phyloP scores from a whole-genome alignment of 2,329 filamentous ascomycete species.

The Beauveria bassiana region DNA sequence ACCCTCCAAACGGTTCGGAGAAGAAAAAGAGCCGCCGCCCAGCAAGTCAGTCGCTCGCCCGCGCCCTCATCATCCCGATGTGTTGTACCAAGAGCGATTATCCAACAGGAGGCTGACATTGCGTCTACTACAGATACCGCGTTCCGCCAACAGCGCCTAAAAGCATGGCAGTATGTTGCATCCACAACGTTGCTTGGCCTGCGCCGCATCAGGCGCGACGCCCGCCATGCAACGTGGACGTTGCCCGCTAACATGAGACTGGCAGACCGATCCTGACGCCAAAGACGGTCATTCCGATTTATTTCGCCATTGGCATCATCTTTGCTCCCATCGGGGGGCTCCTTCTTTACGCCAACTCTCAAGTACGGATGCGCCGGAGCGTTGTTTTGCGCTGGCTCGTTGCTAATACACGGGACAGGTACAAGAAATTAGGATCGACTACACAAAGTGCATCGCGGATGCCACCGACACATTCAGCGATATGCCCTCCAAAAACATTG shows the following conservation, averaged over 20 bases:
- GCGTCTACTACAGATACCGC: conserved; percentile 63
- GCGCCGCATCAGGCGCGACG: conserved; percentile 13
- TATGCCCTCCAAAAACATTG: conserved; percentile 53
- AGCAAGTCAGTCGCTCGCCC: conserved; percentile 55
- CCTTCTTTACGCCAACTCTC: conserved; percentile 75
- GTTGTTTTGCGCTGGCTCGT: conserved; percentile 3
- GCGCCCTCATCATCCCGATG: not conserved
- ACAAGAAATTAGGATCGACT: conserved; percentile 85
- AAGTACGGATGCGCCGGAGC: conserved; percentile 41
- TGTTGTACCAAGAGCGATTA: not conserved
- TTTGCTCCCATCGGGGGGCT: conserved; percentile 89
- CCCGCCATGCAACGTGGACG: conserved; percentile 18
- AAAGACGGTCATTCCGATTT: conserved; percentile 84
- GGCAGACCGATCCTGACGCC: conserved; percentile 84
- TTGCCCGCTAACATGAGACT: conserved; percentile 24
- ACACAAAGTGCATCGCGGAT: conserved; percentile 63
- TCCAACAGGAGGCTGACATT: not conserved
- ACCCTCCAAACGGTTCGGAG: conserved; percentile 45
- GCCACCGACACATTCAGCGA: conserved; percentile 36
- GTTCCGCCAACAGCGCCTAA: conserved; percentile 91
- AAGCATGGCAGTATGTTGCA: conserved; percentile 87
- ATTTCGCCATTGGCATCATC: conserved; percentile 84
- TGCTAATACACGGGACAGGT: conserved; percentile 45
- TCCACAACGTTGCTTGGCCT: not conserved
- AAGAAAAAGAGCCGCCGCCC: conserved; percentile 89